A percentile compares a stretch with the other conserved stretches of the same genome.
phyloP scores from a whole-genome alignment of 257 asterid species.

The Fraxinus americana region DNA sequence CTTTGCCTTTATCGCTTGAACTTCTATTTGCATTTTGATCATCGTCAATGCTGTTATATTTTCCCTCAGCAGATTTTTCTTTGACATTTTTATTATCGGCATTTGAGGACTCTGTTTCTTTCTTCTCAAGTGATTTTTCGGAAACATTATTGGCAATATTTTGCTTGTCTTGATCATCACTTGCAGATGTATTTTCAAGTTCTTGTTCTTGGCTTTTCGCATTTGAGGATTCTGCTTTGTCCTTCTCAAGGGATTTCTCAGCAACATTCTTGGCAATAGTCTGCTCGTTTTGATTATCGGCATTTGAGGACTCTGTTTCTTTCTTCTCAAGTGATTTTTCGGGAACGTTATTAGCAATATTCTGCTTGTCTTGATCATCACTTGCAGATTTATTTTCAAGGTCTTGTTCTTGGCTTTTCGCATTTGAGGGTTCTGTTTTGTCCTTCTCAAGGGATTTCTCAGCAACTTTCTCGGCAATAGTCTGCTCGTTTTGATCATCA shows the following conservation, averaged over 20 bases:
- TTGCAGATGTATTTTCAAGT: neutral
- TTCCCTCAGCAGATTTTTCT: constrained; percentile 15
- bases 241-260: constrained; percentile 12
- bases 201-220: constrained; percentile 6
- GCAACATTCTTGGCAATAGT: neutral
- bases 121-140: constrained; percentile 10
- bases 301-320: constrained; percentile 9
- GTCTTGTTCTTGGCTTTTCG: constrained; percentile 17
- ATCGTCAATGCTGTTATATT: neutral
- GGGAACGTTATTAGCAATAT: neutral
- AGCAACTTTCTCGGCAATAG: neutral
- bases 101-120: constrained; percentile 18
- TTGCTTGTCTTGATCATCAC: constrained; percentile 18
- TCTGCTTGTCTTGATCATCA: constrained; percentile 19
- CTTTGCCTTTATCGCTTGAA: neutral
- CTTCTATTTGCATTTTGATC: constrained; percentile 13
- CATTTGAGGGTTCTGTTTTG: constrained; percentile 8
- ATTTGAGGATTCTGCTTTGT: constrained; percentile 16
- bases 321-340: constrained; percentile 14
- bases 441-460: constrained; percentile 15
- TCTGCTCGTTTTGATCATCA: constrained; percentile 19
- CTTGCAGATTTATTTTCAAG: neutral
- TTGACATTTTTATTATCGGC: constrained; percentile 3
- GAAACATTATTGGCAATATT: neutral
- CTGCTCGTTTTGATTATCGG: constrained; percentile 18